These are phyloP conservation scores for Trichomonas tenax DNA, from an alignment of 208 protist genomes.

Conservation along the genomic window DNA sequence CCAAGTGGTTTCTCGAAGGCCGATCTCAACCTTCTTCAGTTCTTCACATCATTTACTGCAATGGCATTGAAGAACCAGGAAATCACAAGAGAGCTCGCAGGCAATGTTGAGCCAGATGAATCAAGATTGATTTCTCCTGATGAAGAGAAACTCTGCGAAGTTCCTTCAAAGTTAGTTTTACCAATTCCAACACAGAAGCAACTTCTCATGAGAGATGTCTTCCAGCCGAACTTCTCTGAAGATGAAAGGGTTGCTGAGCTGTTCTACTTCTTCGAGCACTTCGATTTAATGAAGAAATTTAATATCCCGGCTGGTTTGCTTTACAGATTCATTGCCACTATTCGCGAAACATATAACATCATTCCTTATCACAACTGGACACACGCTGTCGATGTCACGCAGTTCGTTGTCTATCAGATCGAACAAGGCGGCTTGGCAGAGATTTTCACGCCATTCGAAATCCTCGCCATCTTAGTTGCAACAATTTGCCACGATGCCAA, in stretches of 20 bases:
- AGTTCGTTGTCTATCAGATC: constrained; percentile 42
- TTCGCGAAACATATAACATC: constrained; percentile 23
- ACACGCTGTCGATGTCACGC: constrained; percentile 51
- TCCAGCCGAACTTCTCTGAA: neutral
- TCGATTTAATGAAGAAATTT: constrained; percentile 23
- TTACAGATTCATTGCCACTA: neutral
- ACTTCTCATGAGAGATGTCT: neutral
- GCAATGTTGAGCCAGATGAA: neutral
- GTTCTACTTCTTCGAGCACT: constrained; percentile 14
- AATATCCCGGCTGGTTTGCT: neutral
- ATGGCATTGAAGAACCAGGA: neutral
- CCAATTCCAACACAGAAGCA: neutral
- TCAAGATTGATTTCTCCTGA: neutral
- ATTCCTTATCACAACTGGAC: constrained; percentile 56
- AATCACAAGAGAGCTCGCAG: neutral
- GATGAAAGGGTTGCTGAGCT: neutral
- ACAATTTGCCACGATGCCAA: constrained; percentile 83
- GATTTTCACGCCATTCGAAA: constrained; percentile 48
- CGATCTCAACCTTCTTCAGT: neutral
- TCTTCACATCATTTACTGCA: neutral
- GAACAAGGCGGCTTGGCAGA: constrained; percentile 45
- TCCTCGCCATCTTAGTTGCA: constrained; percentile 61
- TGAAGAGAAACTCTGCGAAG: neutral
- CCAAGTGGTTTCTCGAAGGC: neutral
- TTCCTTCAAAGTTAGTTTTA: neutral